phyloP scores from a whole-genome alignment of 2,329 filamentous ascomycete species.

The Colletotrichum godetiae region DNA sequence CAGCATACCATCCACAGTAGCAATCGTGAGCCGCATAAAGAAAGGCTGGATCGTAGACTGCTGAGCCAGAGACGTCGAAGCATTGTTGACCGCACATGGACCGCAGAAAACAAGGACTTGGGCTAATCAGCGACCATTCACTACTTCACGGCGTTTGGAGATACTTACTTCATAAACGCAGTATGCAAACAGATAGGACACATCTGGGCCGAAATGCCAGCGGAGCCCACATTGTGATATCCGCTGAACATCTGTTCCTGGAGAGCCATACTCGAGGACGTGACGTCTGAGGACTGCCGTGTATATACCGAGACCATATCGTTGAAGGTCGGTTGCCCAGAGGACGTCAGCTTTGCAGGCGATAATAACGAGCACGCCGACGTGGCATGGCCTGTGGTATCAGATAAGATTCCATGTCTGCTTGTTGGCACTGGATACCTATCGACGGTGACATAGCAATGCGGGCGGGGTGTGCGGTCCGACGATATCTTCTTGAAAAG shows the following conservation, averaged over 20 bases:
- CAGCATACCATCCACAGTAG: not conserved
- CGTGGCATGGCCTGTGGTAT: not conserved
- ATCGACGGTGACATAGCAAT: not conserved
- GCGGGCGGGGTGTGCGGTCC: not conserved
- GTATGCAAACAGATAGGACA: not conserved
- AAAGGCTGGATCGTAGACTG: not conserved
- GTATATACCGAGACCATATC: not conserved
- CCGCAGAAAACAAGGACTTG: not conserved
- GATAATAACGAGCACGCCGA: not conserved
- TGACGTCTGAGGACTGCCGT: not conserved
- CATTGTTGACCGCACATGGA: not conserved
- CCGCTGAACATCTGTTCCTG: slow-evolving; percentile 8
- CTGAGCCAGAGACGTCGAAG: not conserved
- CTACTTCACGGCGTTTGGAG: not conserved
- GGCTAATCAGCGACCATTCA: not conserved
- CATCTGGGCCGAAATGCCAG: not conserved
- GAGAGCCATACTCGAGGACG: slow-evolving; percentile 1
- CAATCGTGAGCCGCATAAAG: not conserved
- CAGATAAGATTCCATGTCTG: not conserved
- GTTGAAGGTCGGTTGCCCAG: not conserved
- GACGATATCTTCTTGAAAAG: not conserved
- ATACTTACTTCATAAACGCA: not conserved
- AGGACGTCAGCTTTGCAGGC: slow-evolving; percentile 1
- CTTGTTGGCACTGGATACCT: not conserved
- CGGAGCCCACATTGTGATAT: not conserved